A percentile compares a stretch with the other conserved stretches of the same genome.
These are phyloP conservation scores for Kazachstania sp. DNA, from an alignment of 1,139 yeast genomes.

Conservation along the genomic window DNA sequence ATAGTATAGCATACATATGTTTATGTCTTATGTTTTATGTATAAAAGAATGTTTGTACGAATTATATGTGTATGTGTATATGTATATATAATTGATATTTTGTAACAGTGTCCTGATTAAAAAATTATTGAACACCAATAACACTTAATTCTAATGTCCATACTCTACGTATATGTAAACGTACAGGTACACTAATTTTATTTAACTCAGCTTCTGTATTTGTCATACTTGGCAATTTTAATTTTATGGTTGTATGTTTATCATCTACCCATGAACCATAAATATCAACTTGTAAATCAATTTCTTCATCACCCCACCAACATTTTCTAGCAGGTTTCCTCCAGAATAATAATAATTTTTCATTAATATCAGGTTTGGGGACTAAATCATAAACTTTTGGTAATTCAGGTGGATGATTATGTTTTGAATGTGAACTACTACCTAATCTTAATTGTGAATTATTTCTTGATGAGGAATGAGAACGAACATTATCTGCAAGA, in stretches of 20 bases:
- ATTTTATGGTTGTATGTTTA: slow-evolving; percentile 11
- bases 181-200: slow-evolving; percentile 26
- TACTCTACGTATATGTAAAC: slow-evolving; percentile 36
- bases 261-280: slow-evolving; percentile 24
- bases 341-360: slow-evolving; percentile 87
- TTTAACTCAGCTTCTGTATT: slow-evolving; percentile 15
- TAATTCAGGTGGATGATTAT: slow-evolving; percentile 22
- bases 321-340: slow-evolving; percentile 97
- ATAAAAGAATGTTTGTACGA: too few relatives aligned
- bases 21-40: too few relatives aligned
- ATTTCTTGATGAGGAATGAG: slow-evolving; percentile 37
- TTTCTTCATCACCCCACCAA: slow-evolving; percentile 86
- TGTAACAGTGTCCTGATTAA: background rate
- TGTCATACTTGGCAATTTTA: slow-evolving; percentile 17
- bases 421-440: slow-evolving; percentile 20
- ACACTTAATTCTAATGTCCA: slow-evolving; percentile 38
- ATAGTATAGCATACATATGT: too few relatives aligned
- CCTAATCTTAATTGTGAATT: slow-evolving; percentile 41
- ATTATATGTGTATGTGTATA: too few relatives aligned
- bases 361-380: slow-evolving; percentile 30
- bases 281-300: slow-evolving; percentile 43
- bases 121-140: slow-evolving; percentile 33
- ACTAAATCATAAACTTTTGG: slow-evolving; percentile 31
- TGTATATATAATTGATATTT: too few relatives aligned
- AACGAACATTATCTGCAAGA: slow-evolving; percentile 36